A percentile compares a stretch with the other conserved stretches of the same genome.
These are phyloP conservation scores for Calonectria montana DNA, from an alignment of 2,329 filamentous ascomycete species.

Conservation along the genomic window DNA sequence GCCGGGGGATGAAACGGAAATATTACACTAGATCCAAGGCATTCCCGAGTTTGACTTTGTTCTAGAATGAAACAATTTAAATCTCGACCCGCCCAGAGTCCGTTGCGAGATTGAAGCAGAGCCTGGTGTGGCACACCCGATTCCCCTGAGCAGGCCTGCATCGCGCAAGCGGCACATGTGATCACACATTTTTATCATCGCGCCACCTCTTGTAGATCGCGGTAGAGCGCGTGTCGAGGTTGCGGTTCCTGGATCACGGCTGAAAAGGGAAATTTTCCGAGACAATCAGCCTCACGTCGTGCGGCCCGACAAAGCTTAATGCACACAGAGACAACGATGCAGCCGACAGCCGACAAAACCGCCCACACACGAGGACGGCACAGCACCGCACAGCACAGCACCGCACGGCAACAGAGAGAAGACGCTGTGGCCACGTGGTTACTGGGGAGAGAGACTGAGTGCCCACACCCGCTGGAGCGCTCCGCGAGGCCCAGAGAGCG, in stretches of 20 bases:
- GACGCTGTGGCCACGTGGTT: not conserved
- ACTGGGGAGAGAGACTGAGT: not conserved
- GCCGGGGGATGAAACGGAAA: not conserved
- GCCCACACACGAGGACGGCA: too few species aligned
- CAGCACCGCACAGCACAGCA: too few species aligned
- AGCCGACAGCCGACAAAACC: not conserved
- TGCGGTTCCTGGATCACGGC: not conserved
- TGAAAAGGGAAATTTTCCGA: not conserved
- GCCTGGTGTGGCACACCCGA: not conserved
- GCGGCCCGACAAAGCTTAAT: not conserved
- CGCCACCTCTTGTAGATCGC: not conserved
- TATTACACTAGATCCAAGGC: not conserved
- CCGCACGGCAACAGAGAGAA: not conserved
- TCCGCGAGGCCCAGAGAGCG: not conserved
- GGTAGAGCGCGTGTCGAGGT: not conserved
- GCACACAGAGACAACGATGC: not conserved
- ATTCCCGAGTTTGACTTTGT: not conserved
- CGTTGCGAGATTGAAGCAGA: too few species aligned
- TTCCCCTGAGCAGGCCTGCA: not conserved
- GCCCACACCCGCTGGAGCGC: not conserved
- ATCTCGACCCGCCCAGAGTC: not conserved
- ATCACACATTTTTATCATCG: not conserved
- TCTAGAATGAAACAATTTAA: not conserved
- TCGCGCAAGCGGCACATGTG: not conserved
- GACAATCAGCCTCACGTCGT: not conserved